Base-by-base conservation (phyloP, 208 protist genomes). In the Wallacemonas rigidus region DNA sequence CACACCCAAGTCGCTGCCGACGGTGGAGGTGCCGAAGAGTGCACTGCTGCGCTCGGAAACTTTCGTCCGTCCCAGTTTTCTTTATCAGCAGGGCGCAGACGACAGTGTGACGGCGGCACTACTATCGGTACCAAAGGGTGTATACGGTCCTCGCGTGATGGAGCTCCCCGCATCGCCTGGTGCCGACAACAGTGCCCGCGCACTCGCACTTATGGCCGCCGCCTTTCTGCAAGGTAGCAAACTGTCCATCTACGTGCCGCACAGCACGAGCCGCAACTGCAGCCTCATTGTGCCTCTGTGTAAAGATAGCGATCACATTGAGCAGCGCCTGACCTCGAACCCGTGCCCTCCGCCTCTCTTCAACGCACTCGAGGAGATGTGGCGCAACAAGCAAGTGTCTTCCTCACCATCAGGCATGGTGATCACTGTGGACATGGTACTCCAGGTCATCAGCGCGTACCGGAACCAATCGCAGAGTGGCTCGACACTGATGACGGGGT, bases 291-390 rank as follows among this genome's bases (percentile, higher is more conserved):
- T 94, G 39, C 89, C 89, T 12, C 70, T 96, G 43, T 73, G 85
- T 38, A 63, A 79, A 35, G 80, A 74, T 3, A 79, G 79, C 26
- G 71, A 80, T 63, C 76, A 75, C 48, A 85, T 95, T 58, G 81
- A 88, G 58, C 75, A 73, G 39, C 80, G 76, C 47, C n/a, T 77
- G 11, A 70, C 74, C 38, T 81, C 83, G 6, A 86, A 94, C 63
- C 87, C 87, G n/a, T 93, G 87, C 61, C 87, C 91, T 14, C 54
- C 58, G 11, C 72, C 88, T 41, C 75, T 96, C 35, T 78, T 92
- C n/a, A 86, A 88, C 41, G 85, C 87, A 61, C 76, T 96, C 14
- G 83, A 92, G 60, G 88, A 87, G 14, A 87, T 94, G 51, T 96
- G 91, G 89, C 81, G 75, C 17, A 72, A 72, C 54, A 62, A 65